phyloP scores from a whole-genome alignment of 2,329 filamentous ascomycete genomes.

The Colletotrichum plurivorum region DNA sequence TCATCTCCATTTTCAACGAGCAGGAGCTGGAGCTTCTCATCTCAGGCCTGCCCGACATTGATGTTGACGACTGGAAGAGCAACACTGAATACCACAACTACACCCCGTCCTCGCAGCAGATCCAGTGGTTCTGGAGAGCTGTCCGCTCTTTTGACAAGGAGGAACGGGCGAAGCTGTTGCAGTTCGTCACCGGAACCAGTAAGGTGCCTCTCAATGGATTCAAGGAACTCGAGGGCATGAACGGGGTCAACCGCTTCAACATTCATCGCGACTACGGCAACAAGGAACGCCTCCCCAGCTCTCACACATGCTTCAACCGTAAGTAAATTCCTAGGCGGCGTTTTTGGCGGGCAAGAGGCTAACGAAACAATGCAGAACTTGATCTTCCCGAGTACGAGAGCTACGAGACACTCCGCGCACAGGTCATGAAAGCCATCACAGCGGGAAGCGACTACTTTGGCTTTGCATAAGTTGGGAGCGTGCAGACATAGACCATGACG shows the following conservation, averaged over 20 bases:
- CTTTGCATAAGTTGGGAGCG: conserved; percentile 77
- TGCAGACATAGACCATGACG: conserved; percentile 32
- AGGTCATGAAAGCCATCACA: conserved; percentile 96
- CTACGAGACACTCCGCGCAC: conserved; percentile 90
- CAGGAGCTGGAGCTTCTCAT: conserved; percentile 97
- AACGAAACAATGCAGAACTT: conserved; percentile 75
- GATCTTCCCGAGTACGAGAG: conserved; percentile 98
- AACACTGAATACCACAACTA: conserved; percentile 99
- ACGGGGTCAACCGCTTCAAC: conserved; percentile 97
- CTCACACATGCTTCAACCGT: conserved; percentile 99
- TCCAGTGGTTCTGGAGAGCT: conserved; percentile 99
- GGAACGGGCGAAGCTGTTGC: conserved; percentile 94
- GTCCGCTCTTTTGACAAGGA: conserved; percentile 98
- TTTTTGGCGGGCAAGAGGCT: not conserved
- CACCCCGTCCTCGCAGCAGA: conserved; percentile 91
- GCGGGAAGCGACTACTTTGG: conserved; percentile 97
- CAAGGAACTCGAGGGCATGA: conserved; percentile 99
- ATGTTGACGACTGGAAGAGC: conserved; percentile 99
- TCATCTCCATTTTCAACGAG: conserved; percentile 98
- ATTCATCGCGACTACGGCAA: conserved; percentile 98
- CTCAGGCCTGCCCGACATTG: conserved; percentile 96
- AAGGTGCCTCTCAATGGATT: conserved; percentile 99
- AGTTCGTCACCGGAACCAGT: conserved; percentile 98
- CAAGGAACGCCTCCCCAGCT: conserved; percentile 95
- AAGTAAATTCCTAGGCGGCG: conserved; percentile 61